These are phyloP conservation scores for Rhodomyrtus tomentosa DNA, from an alignment of 345 rosid species.

Conservation along the genomic window DNA sequence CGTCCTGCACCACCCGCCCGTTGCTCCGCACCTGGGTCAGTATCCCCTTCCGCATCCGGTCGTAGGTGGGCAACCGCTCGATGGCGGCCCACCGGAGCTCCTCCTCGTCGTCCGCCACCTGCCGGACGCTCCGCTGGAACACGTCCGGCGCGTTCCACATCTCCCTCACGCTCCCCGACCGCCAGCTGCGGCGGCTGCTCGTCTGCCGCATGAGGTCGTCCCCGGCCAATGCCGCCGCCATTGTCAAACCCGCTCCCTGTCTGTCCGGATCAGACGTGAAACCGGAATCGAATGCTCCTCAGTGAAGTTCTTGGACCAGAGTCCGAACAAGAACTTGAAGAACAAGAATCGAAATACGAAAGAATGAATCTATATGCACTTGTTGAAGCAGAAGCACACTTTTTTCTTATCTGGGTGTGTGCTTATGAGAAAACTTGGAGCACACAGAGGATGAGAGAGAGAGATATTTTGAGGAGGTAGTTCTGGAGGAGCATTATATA, in stretches of 20 bases:
- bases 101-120: constrained; percentile 16
- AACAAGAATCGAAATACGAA: not conserved
- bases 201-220: constrained; percentile 18
- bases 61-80: constrained; percentile 28
- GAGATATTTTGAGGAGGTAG: not conserved
- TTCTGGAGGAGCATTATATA: not conserved
- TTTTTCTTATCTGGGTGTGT: not conserved
- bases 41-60: constrained; percentile 18
- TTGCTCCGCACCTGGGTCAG: constrained; percentile 13
- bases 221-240: constrained; percentile 14
- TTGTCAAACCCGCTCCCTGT: not conserved
- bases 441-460: not conserved
- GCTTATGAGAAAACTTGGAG: not conserved
- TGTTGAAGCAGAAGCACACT: not conserved
- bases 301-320: not conserved
- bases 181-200: constrained; percentile 18
- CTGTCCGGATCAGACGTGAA: not conserved
- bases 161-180: constrained; percentile 13
- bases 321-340: not conserved
- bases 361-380: not conserved
- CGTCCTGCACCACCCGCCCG: constrained; percentile 11
- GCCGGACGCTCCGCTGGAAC: constrained; percentile 15
- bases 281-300: not conserved
- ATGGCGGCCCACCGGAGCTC: constrained; percentile 25
- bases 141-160: constrained; percentile 19